phyloP scores from a whole-genome alignment of 768 basidiomycete species.

The Sarcomyxa edulis region DNA sequence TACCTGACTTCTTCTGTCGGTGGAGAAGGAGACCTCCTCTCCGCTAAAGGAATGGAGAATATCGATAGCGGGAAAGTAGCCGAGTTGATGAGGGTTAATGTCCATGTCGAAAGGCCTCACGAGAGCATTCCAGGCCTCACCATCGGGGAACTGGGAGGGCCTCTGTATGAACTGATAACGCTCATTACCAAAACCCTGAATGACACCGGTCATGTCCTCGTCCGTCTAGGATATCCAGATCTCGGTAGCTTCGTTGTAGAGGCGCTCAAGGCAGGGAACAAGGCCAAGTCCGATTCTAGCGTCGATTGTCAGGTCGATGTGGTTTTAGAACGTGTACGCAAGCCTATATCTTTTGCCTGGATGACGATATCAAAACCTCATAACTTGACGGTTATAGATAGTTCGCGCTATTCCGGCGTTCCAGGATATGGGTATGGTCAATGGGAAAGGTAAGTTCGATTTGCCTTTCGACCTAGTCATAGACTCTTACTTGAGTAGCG shows the following conservation, averaged over 20 bases:
- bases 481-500: slow-evolving; percentile 33
- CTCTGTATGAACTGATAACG: slow-evolving; percentile 66
- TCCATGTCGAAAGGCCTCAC: slow-evolving; percentile 70
- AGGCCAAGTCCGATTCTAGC: slow-evolving; percentile 19
- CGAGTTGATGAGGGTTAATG: slow-evolving; percentile 62
- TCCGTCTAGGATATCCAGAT: slow-evolving; percentile 55
- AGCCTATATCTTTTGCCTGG: background rate
- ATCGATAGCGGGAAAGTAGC: slow-evolving; percentile 57
- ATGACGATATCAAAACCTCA: background rate
- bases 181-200: slow-evolving; percentile 58
- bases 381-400: slow-evolving; percentile 39
- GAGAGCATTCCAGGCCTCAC: slow-evolving; percentile 61
- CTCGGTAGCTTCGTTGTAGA: slow-evolving; percentile 75
- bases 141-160: slow-evolving; percentile 75
- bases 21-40: slow-evolving; percentile 53
- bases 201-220: slow-evolving; percentile 67
- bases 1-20: slow-evolving; percentile 61
- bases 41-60: slow-evolving; percentile 58
- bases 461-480: slow-evolving; percentile 3
- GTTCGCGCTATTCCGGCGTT: slow-evolving; percentile 78
- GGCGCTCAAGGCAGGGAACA: slow-evolving; percentile 51
- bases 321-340: slow-evolving; percentile 56
- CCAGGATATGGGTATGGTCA: slow-evolving; percentile 65
- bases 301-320: slow-evolving; percentile 42
- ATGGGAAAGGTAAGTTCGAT: slow-evolving; percentile 58